Evolutionary conservation across 2,329 filamentous ascomycete genomes (phyloP).

Genomic region (Thielaviopsis populi): DNA sequence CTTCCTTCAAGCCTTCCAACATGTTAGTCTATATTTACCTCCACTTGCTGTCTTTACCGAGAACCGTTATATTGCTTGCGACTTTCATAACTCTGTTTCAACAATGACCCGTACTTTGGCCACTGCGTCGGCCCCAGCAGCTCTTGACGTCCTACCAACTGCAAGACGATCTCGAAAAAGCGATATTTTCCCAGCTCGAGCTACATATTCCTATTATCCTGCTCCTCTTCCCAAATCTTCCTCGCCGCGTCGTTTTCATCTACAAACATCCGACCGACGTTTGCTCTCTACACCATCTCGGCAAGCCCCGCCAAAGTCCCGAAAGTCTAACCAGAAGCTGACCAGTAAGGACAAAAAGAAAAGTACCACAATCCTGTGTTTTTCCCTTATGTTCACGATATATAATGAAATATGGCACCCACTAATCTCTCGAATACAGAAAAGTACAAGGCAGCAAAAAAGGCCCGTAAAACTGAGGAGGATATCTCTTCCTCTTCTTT

Average conservation of each 20-base stretch:
- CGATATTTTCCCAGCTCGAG: background rate
- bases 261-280: background rate
- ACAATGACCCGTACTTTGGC: background rate
- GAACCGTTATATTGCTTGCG: no score
- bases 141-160: background rate
- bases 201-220: background rate
- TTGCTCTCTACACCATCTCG: background rate
- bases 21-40: no score
- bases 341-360: background rate
- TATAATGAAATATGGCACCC: no score
- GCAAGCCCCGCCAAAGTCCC: background rate
- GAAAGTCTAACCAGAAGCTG: background rate
- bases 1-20: no score
- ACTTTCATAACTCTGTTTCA: background rate
- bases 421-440: no score
- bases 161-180: background rate
- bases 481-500: background rate
- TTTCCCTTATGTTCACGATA: no score
- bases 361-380: background rate
- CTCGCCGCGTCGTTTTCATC: background rate
- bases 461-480: background rate
- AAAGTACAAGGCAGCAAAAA: background rate
- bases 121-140: background rate
- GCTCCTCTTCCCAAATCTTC: background rate
- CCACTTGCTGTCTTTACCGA: no score